Base-by-base conservation (phyloP, 1,139 yeast genomes). In the Pichia sp. region DNA sequence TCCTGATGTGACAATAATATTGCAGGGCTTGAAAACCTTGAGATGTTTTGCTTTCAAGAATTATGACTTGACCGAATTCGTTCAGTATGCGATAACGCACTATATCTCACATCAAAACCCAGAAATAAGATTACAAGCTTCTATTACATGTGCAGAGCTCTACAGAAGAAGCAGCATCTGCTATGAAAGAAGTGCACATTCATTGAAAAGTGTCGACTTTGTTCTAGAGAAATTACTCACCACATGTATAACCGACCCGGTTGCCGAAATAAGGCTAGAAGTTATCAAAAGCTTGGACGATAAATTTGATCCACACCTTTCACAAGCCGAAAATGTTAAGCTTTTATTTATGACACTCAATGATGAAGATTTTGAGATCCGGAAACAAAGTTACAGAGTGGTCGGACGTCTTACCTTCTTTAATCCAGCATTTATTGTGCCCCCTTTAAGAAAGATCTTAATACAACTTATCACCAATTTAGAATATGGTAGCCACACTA, bases 391-490 rank as follows among this genome's bases (percentile, higher is more conserved):
- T 0, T 81, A 92, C 46, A 78, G 78, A 48, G 79, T 92, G 7
- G 81, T 93, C 56, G 98, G 99, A 1, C 78, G 97, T 55, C 72
- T 95, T 23, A 86, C 97, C 0, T 74, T 82, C 4, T 85, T 90
- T 42, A 95, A 95, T 64, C 98, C 99, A 0, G 98, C 99, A 0
- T 92, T 90, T 69, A 90, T 93, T 59, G 93, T 92, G 32, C 99
- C 99, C 0, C 87, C 96, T 1, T 75, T 95, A 54, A 76, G 99
- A 61, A 92, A 90, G 66, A 84, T 95, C 0, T 73, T 95, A 58
- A 84, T 95, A 51, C 97, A 93, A 68, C 75, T 92, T 19, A 71
- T 95, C 50, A 89, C 97, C 0, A 87, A 90, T 61, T 73, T 95
- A 51, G 95, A 90, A 62, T 90, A 85, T 68, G 87, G 97, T 2